Conservation (phyloP, 1,284 basidiomycete species). For the Tilletia setariae region DNA sequence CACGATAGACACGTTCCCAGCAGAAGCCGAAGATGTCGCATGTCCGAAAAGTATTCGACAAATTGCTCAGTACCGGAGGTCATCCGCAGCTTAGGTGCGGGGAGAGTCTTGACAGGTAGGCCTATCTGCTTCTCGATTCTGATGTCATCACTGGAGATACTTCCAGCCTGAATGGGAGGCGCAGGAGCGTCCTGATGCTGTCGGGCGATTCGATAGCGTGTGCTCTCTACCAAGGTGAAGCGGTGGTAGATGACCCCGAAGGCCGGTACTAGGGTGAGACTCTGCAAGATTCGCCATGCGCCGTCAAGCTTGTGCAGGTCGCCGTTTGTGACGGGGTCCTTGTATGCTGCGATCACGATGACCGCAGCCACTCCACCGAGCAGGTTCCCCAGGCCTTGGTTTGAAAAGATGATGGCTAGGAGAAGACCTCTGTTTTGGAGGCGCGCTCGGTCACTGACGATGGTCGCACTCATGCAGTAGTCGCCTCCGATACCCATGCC, state of each 20-base stretch:
- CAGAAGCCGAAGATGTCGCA: conserved; percentile 23
- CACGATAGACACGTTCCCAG: conserved; percentile 24
- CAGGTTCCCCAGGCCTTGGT: conserved; percentile 45
- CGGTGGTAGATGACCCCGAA: conserved; percentile 59
- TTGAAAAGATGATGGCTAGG: conserved; percentile 56
- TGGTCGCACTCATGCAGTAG: conserved; percentile 62
- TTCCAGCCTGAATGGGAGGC: conserved; percentile 22
- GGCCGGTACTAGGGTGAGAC: conserved; percentile 47
- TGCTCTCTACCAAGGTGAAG: conserved; percentile 57
- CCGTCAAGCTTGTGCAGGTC: conserved; percentile 44
- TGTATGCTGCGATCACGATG: conserved; percentile 69
- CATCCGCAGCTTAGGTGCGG: too few relatives aligned
- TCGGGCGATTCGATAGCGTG: conserved; percentile 79
- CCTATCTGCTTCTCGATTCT: too few relatives aligned
- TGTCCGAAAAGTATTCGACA: conserved; percentile 19
- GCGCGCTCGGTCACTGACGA: conserved; percentile 37
- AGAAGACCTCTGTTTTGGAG: conserved; percentile 43
- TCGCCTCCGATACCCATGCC: conserved; percentile 66
- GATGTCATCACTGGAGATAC: conserved; percentile 59
- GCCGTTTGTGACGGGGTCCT: conserved; percentile 55
- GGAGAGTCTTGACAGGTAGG: too few relatives aligned
- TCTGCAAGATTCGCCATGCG: conserved; percentile 53
- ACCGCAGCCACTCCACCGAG: conserved; percentile 66
- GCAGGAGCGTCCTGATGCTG: conserved; percentile 61
- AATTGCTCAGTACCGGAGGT: conserved; percentile 18